Base-by-base conservation (phyloP, 768 basidiomycete genomes). In the Daedaleopsis sinensis region DNA sequence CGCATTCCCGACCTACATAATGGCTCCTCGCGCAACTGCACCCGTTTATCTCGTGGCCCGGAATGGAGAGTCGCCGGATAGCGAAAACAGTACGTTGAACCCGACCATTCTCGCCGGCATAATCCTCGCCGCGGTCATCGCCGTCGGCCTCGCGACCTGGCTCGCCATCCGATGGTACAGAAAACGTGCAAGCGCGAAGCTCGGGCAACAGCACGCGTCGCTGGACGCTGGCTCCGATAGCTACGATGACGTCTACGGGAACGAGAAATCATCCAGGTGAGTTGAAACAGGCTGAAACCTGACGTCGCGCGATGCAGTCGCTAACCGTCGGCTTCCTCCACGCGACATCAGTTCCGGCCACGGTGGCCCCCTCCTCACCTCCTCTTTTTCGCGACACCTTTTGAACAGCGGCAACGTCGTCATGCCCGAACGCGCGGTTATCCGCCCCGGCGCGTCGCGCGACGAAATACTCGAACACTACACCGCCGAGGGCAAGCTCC, bases 81-180 rank as follows among this genome's bases (percentile, higher is more conserved):
- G 49, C 42, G 62, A 62, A 24, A 58, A 63, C 27, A 64, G 61
- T 48, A 58, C 46, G 47, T n/a, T 66, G 39, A 63, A 59, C 52
- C 72, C 79, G 6, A 69, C 78, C 21, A 77, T 80, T 65, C 80
- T 87, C 51, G 82, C 73, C 55, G 87, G 83, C 7, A 79, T 88
- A 66, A 73, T 78, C 21, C 67, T 85, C 7, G 82, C 77, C 27
- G 80, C 74, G 19, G 72, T 76, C 32, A 70, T 82, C 44, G 57
- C 78, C 23, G 53, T 82, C 32, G 74, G 68, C 43, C 61, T 84
- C 43, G 66, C 59, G 47, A 12, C 76, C 27, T 87, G 82, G 83
- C 65, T 86, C 5, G 69, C 64, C 38, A 65, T 84, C 39, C 75
- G 74, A n/a, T 63, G 69, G 46, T 75, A 74, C 57, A 78, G 84